Conservation (phyloP, 352 stramenopile genomes). For the Globisporangium sylvaticum region DNA sequence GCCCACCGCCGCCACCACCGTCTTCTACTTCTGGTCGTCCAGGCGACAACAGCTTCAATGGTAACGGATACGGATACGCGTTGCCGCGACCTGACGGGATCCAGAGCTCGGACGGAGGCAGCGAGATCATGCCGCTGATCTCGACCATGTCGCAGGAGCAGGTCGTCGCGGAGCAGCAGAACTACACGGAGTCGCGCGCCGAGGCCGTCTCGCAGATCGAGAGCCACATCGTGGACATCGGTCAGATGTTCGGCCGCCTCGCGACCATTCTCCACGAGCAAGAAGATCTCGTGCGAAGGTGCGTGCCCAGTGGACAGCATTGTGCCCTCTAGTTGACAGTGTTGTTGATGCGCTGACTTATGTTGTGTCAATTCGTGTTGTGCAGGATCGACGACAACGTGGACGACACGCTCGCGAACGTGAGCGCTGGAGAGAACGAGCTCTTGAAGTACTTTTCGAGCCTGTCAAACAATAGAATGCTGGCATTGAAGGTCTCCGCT, state of each 20-base stretch:
- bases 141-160: constrained; percentile 70
- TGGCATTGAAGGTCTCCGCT: constrained; percentile 80
- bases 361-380: too few relatives aligned
- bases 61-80: constrained; percentile 23
- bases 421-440: constrained; percentile 74
- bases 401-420: constrained; percentile 71
- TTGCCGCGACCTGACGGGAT: constrained; percentile 57
- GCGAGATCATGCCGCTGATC: constrained; percentile 69
- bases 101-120: constrained; percentile 27
- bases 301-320: constrained; percentile 1
- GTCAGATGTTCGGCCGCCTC: constrained; percentile 76
- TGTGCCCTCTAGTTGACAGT: neutral
- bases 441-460: constrained; percentile 83
- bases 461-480: constrained; percentile 84
- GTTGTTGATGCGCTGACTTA: neutral
- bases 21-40: constrained; percentile 11
- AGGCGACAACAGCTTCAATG: constrained; percentile 23
- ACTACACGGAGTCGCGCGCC: constrained; percentile 67
- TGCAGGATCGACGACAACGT: constrained; percentile 85
- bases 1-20: constrained; percentile 23
- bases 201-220: constrained; percentile 83
- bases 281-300: constrained; percentile 78
- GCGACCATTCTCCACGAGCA: constrained; percentile 81
- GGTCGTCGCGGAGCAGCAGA: constrained; percentile 72
- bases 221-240: constrained; percentile 85